Base-by-base conservation (phyloP, 2,329 filamentous ascomycete genomes). In the Ceratocystis papillata region DNA sequence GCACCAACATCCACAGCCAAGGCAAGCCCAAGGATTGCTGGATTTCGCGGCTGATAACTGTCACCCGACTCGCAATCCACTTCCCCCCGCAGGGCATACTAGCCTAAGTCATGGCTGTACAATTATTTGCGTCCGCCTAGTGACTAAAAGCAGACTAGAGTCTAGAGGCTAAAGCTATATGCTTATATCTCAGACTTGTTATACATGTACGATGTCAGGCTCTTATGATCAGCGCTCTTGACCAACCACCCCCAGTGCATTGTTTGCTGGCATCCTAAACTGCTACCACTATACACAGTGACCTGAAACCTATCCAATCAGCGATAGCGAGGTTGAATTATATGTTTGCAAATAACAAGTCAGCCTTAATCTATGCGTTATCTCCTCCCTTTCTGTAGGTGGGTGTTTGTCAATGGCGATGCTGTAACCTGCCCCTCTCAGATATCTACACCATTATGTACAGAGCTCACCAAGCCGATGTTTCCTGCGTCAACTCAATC, bases 51-150 rank as follows among this genome's bases (percentile, higher is more conserved):
- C 25, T 57, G 22, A 33, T 57, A 33, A 57, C 53, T 57, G 53
- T 57, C 53, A 57, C 22, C 53, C 28, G 53, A 57, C 53, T 57
- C 15, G 6, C 53, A 33, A 28, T 28, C 53, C 53, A 57, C 25
- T 30, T 15, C 53, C n/a, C 33, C 53, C 28, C 25, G 15, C 15
- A 33, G 7, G 53, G 25, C 53, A 33, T 20, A 28, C n/a, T 28
- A 30, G 53, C 53, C 25, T 33, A 22, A 50, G 12, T 50, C 20
- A 10, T 50, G 48, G 48, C 48, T 50, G 48, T 7, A 22, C 48
- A 22, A 22, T 6, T 25, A 20, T 50, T 50, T 6, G 5, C 20
- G n/a, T 22, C 48, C n/a, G 48, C 48, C 48, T 4, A 22, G 22
- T 15, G 20, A 50, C 22, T 5, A 37, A 37, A 37, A 8, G 33